phyloP scores from a whole-genome alignment of 805 yeast species.

The Pichia eremophila region DNA sequence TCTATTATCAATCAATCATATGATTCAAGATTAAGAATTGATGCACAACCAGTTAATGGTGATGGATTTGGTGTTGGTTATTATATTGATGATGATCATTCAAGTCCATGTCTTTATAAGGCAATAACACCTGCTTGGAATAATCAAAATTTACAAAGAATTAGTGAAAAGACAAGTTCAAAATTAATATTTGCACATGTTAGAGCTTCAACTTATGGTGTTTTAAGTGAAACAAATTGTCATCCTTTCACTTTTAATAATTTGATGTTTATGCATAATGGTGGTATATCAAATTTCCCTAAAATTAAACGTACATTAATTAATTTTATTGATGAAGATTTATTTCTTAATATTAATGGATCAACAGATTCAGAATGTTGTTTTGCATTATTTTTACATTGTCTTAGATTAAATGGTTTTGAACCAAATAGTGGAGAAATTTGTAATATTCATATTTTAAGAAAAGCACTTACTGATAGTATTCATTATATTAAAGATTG shows the following conservation, averaged over 20 bases:
- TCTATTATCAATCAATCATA: constrained; percentile 94
- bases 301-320: constrained; percentile 66
- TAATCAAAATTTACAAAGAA: constrained; percentile 75
- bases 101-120: constrained; percentile 78
- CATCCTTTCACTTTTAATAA: constrained; percentile 89
- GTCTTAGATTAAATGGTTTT: constrained; percentile 63
- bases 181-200: constrained; percentile 88
- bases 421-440: constrained; percentile 40
- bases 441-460: constrained; percentile 40
- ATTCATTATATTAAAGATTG: constrained; percentile 70
- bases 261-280: constrained; percentile 96
- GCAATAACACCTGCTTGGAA: constrained; percentile 99
- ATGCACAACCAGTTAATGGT: constrained; percentile 90
- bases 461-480: constrained; percentile 64
- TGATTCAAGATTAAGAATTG: constrained; percentile 81
- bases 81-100: constrained; percentile 35
- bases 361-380: constrained; percentile 95
- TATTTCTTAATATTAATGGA: constrained; percentile 76
- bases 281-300: constrained; percentile 69
- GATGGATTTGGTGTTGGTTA: constrained; percentile 98
- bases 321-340: constrained; percentile 68
- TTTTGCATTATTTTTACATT: constrained; percentile 79
- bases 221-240: constrained; percentile 88
- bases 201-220: constrained; percentile 93
- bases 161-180: constrained; percentile 83